A percentile compares a stretch with the other conserved stretches of the same genome.
phyloP scores from a whole-genome alignment of 768 basidiomycete species.

The Asterophora parasitica region DNA sequence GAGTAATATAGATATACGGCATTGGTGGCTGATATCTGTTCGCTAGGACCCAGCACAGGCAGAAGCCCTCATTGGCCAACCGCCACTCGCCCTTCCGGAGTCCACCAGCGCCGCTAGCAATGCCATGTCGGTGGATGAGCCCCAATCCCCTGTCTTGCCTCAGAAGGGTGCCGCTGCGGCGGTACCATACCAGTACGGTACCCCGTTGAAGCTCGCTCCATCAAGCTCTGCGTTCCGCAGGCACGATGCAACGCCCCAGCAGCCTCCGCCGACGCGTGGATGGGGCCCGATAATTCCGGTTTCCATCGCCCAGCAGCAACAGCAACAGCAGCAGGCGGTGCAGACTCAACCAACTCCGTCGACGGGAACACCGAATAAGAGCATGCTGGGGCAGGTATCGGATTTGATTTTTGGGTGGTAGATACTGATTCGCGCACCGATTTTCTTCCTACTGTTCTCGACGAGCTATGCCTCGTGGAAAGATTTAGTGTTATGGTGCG shows the following conservation, averaged over 20 bases:
- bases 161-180: conserved; percentile 6
- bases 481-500: not conserved
- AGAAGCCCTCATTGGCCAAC: conserved; percentile 45
- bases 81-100: conserved; percentile 19
- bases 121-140: conserved; percentile 45
- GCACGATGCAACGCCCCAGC: conserved; percentile 18
- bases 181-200: conserved; percentile 49
- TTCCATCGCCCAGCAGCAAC: conserved; percentile 5
- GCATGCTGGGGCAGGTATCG: conserved; percentile 67
- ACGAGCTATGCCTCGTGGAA: too few species aligned
- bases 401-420: conserved; percentile 85
- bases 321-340: conserved; percentile 8
- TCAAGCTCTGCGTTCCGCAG: conserved; percentile 70
- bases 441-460: too few species aligned
- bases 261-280: conserved; percentile 23
- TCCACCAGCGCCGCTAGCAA: conserved; percentile 23
- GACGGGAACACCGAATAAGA: conserved; percentile 40
- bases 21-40: too few species aligned
- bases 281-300: conserved; percentile 18
- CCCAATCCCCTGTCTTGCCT: conserved; percentile 23
- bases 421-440: conserved; percentile 4
- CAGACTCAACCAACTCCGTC: conserved; percentile 10
- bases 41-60: conserved; percentile 55
- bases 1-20: too few species aligned
- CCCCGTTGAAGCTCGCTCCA: conserved; percentile 68